Evolutionary conservation across 176 grass and related monocot genomes (phyloP).

Genomic region (Avena eriantha): DNA sequence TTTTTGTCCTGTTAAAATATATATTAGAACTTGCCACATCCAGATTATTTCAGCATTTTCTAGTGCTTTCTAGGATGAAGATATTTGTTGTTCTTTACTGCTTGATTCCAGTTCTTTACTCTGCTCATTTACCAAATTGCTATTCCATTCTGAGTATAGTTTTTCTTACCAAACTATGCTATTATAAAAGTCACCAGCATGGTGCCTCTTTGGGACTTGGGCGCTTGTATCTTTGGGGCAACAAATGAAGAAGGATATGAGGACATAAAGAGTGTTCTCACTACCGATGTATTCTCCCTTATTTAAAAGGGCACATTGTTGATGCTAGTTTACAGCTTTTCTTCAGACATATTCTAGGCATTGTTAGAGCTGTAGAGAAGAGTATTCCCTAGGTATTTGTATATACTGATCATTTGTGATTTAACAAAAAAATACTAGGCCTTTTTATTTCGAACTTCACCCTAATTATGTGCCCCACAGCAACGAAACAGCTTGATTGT

Average conservation of each 20-base stretch:
- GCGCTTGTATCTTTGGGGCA: too few species aligned
- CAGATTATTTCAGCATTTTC: too few species aligned
- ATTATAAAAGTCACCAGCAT: too few species aligned
- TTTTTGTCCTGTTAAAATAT: too few species aligned
- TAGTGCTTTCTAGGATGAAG: too few species aligned
- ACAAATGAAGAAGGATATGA: too few species aligned
- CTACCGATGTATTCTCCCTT: conserved; percentile 82
- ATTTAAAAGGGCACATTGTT: conserved; percentile 81
- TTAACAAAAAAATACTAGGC: conserved; percentile 13
- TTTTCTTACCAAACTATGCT: too few species aligned
- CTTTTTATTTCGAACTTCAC: conserved; percentile 21
- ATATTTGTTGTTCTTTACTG: too few species aligned
- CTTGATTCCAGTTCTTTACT: conserved; percentile 19
- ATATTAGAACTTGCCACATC: too few species aligned
- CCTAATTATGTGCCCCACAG: conserved; percentile 30
- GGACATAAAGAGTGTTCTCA: conserved; percentile 61
- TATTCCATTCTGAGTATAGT: too few species aligned
- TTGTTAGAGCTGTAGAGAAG: conserved; percentile 70
- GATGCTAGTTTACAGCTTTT: conserved; percentile 85
- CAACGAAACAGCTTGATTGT: conserved; percentile 64
- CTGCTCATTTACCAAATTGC: conserved; percentile 76
- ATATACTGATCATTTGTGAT: conserved; percentile 7
- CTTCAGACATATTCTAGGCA: conserved; percentile 64
- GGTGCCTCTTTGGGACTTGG: too few species aligned
- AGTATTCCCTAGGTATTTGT: conserved; percentile 68